Percentiles rank a stretch among this genome's conserved stretches.
Evolutionary conservation across 2,329 filamentous ascomycete species (phyloP).

Genomic region (Arthrocladium fulminans): DNA sequence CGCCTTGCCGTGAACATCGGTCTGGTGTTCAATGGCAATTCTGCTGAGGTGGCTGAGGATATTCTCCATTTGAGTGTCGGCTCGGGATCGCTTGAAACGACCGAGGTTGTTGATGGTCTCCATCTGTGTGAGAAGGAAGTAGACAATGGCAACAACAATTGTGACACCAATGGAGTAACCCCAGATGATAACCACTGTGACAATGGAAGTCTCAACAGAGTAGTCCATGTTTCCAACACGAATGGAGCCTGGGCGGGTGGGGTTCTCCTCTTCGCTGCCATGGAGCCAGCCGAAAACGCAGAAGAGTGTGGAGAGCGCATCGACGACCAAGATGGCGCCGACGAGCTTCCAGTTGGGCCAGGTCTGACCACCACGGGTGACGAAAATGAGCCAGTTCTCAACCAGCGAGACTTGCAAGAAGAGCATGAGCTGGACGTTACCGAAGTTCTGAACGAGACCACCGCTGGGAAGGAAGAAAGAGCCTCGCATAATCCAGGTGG

Average conservation of each 20-base stretch:
- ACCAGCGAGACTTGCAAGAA: constrained; percentile 88
- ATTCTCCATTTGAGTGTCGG: constrained; percentile 47
- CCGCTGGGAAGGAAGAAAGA: constrained; percentile 60
- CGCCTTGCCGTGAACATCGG: constrained; percentile 37
- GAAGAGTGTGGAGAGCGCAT: constrained; percentile 64
- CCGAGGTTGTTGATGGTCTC: constrained; percentile 43
- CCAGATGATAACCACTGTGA: constrained; percentile 46
- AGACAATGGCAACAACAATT: constrained; percentile 45
- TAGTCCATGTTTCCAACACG: constrained; percentile 14
- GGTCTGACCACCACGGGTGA: constrained; percentile 73
- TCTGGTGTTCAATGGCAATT: constrained; percentile 44
- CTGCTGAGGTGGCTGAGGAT: constrained; percentile 44
- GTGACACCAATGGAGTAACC: constrained; percentile 46
- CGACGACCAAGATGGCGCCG: constrained; percentile 61
- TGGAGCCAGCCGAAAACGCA: constrained; percentile 63
- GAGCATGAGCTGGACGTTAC: constrained; percentile 65
- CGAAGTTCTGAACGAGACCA: constrained; percentile 66
- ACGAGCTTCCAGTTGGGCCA: constrained; percentile 68
- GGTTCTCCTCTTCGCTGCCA: constrained; percentile 39
- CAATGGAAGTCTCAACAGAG: constrained; percentile 35
- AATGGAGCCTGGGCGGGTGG: constrained; percentile 26
- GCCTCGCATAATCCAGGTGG: constrained; percentile 65
- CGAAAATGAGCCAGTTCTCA: constrained; percentile 96
- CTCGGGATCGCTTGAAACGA: constrained; percentile 42
- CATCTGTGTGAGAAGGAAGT: constrained; percentile 41